These are phyloP conservation scores for Fusarium sp. DNA, from an alignment of 2,329 filamentous ascomycete species.

Conservation along the genomic window DNA sequence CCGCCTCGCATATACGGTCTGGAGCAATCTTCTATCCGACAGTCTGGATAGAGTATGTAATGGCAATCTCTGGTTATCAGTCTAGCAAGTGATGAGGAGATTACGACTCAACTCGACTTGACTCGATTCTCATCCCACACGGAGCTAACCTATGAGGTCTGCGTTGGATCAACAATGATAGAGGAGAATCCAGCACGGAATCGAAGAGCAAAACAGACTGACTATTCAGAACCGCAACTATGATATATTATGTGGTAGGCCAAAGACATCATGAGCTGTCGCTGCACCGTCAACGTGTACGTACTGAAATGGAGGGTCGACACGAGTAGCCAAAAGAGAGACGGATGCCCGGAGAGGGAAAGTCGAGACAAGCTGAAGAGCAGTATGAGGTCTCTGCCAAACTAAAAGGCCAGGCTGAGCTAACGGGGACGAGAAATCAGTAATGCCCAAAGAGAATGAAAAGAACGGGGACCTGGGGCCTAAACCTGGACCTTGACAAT, in stretches of 20 bases:
- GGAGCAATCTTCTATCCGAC: constrained; percentile 34
- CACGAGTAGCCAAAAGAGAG: constrained; percentile 14
- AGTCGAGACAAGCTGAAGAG: constrained; percentile 34
- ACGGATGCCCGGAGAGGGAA: constrained; percentile 16
- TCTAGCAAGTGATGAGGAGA: constrained; percentile 2
- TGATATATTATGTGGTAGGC: neutral
- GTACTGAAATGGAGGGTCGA: neutral
- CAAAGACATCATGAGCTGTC: neutral
- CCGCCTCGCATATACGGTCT: constrained; percentile 28
- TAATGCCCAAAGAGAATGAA: constrained; percentile 6
- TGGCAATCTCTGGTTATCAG: constrained; percentile 20
- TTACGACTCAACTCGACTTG: constrained; percentile 1
- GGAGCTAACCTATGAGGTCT: neutral
- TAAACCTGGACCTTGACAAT: constrained; percentile 12
- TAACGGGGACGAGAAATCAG: constrained; percentile 13
- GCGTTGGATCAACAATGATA: neutral
- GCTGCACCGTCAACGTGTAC: neutral
- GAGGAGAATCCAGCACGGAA: neutral
- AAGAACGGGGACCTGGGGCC: constrained; percentile 3
- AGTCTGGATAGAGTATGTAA: constrained; percentile 35
- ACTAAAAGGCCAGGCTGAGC: constrained; percentile 19
- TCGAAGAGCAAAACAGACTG: neutral
- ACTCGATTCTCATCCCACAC: neutral
- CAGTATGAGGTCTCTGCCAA: neutral
- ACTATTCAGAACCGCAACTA: neutral